Evolutionary conservation across 208 protist genomes (phyloP), one percentile per base, ranked within the genome.

Genomic region (Acanthamoeba castellanii): DNA sequence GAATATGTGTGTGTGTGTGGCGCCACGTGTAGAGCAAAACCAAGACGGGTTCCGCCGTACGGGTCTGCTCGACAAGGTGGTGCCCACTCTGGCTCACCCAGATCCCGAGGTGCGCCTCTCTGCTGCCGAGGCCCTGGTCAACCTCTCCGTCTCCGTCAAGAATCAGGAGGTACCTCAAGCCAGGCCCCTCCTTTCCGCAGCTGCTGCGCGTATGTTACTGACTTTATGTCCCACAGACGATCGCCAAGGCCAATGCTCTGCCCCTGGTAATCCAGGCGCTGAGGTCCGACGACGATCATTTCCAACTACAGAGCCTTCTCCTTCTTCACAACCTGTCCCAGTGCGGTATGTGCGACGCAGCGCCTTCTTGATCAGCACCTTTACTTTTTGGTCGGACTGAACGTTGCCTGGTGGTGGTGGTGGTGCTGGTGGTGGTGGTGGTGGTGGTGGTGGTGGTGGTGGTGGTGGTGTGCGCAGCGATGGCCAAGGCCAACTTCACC

Each of bases 161-260:
- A 81, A 81, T 34, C 72, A 81, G 20, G 72, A 81, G 72, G 72
- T 81, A 7, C n/a, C n/a, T n/a, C n/a, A n/a, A n/a, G n/a, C n/a
- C n/a, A n/a, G n/a, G n/a, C n/a, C n/a, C n/a, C n/a, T n/a, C n/a
- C n/a, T n/a, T n/a, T n/a, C n/a, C n/a, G 55, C 55, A 3, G 9
- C 2, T 61, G 55, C 55, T 61, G 55, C 16, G 16, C 55, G 55
- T 22, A 11, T 37, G 27, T 6, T 16, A 32, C 30, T 32, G 64
- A 34, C 30, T 6, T 22, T 72, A 22, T n/a, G n/a, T n/a, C n/a
- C n/a, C n/a, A n/a, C 13, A 76, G 68, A 42, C 34, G 30, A 81
- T 81, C 72, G 37, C 34, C 42, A 81, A 81, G 50, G 72, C 72
- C 37, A 22, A 81, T 22, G 72, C 72, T 1, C 72, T 81, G 72